Conservation (phyloP, 2,329 filamentous ascomycete species). For the Penicillium brasilianum region DNA sequence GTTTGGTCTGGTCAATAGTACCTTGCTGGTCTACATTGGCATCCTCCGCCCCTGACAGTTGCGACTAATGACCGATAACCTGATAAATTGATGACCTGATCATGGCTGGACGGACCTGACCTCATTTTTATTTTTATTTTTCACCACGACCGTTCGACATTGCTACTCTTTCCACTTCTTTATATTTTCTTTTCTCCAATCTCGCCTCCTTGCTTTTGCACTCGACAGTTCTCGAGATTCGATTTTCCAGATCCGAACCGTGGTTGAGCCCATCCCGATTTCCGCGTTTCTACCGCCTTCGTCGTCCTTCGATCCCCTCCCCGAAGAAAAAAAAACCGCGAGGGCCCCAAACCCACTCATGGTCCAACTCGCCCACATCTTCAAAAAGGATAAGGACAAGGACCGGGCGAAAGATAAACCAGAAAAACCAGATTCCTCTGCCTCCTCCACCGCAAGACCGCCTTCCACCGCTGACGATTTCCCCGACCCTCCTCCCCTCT, state of each 20-base stretch:
- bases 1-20: not conserved
- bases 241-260: constrained; percentile 14
- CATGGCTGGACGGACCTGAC: constrained; percentile 15
- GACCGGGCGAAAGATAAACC: constrained; percentile 11
- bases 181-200: not conserved
- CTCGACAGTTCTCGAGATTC: not conserved
- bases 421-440: constrained; percentile 13
- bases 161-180: not conserved
- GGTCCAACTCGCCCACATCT: constrained; percentile 37
- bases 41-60: constrained; percentile 7
- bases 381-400: constrained; percentile 36
- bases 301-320: constrained; percentile 41
- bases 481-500: constrained; percentile 42
- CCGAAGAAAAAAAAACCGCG: constrained; percentile 21
- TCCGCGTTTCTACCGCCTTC: constrained; percentile 47
- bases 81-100: constrained; percentile 6
- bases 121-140: not conserved
- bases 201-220: not conserved
- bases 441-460: constrained; percentile 3
- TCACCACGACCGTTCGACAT: not conserved
- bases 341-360: constrained; percentile 24
- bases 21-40: constrained; percentile 7
- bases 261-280: constrained; percentile 27
- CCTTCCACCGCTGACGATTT: constrained; percentile 9
- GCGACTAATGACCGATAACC: constrained; percentile 3